A percentile compares a stretch with the other conserved stretches of the same genome.
Conservation (phyloP, 139 green algal species). For the Coelastrella sp. region DNA sequence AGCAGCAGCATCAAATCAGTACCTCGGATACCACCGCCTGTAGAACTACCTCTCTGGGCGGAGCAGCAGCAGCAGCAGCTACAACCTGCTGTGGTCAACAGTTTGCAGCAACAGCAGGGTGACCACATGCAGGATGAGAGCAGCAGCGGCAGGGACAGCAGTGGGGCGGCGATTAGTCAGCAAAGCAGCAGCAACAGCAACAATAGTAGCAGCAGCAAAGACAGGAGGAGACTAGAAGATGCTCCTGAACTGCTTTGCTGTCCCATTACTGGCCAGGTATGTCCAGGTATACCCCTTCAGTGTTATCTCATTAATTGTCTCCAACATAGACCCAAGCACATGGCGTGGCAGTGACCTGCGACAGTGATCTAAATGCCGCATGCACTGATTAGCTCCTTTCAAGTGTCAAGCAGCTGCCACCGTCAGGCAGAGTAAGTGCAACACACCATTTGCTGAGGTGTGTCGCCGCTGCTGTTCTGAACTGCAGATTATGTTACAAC, state of each 20-base stretch:
- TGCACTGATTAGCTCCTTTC: no score
- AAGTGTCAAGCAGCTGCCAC: no score
- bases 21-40: constrained; percentile 12
- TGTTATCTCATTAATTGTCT: neutral
- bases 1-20: constrained; percentile 10
- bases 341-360: no score
- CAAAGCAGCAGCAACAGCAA: neutral
- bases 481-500: constrained; percentile 26
- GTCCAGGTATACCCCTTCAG: neutral
- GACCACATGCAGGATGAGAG: neutral
- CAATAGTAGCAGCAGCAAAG: neutral
- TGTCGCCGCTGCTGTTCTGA: neutral
- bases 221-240: neutral
- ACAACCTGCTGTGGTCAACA: neutral
- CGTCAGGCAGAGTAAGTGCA: no score
- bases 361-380: no score
- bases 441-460: neutral
- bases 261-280: constrained; percentile 35
- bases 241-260: constrained; percentile 32
- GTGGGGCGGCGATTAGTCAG: neutral
- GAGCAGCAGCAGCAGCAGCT: constrained; percentile 2
- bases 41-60: constrained; percentile 1
- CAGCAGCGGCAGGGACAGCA: neutral
- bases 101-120: neutral
- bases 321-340: no score